These are phyloP conservation scores for Colletotrichum scovillei DNA, from an alignment of 2,329 filamentous ascomycete genomes.

Conservation along the genomic window DNA sequence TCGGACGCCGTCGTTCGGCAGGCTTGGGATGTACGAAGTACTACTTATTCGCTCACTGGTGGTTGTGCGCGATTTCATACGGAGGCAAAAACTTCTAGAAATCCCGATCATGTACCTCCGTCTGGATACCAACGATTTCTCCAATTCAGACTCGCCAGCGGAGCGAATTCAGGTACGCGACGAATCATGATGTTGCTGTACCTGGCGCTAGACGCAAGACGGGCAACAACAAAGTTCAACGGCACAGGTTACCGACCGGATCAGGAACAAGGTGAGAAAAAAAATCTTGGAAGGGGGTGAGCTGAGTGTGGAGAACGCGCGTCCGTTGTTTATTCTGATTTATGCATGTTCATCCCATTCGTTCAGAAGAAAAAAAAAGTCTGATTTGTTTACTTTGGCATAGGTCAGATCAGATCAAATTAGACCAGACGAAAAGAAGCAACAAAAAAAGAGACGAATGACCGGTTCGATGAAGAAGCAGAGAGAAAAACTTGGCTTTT, in stretches of 20 bases:
- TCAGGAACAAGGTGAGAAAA: not conserved
- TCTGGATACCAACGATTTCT: not conserved
- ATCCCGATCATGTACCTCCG: too few species aligned
- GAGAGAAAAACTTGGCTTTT: not conserved
- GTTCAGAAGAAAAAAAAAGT: not conserved
- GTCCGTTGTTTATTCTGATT: not conserved
- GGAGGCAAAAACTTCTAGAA: too few species aligned
- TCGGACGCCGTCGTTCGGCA: not conserved
- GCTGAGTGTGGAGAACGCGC: not conserved
- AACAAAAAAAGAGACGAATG: not conserved
- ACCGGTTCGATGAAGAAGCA: not conserved
- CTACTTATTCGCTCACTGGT: not conserved
- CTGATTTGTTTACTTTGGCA: not conserved
- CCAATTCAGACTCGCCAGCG: not conserved
- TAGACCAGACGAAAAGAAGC: not conserved
- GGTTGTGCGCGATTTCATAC: not conserved
- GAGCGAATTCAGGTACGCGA: not conserved
- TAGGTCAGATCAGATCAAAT: not conserved
- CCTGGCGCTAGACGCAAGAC: constrained; percentile 22
- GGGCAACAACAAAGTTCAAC: not conserved
- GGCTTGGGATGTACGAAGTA: not conserved
- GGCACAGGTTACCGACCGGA: not conserved
- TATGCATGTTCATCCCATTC: not conserved
- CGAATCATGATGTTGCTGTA: constrained; percentile 2
- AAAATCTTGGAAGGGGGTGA: not conserved